Evolutionary conservation across 139 green algal species (phyloP).

Genomic region (Chlamydomonas sp.): DNA sequence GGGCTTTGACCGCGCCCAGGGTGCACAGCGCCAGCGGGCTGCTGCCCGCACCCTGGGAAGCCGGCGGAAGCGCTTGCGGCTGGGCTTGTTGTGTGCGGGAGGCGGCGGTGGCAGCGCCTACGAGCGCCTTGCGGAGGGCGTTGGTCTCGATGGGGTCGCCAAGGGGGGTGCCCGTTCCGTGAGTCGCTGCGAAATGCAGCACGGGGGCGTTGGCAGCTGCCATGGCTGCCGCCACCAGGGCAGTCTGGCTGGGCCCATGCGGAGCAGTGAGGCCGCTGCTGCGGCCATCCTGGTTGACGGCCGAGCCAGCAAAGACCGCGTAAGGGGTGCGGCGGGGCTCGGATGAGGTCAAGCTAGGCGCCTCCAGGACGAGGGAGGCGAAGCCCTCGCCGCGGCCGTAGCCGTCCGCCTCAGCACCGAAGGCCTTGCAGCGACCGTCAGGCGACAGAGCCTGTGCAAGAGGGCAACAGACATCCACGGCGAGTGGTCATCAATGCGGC

Average conservation of each 20-base stretch:
- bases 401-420: conserved; percentile 82
- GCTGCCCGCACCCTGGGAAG: background rate
- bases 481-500: background rate
- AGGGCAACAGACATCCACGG: background rate
- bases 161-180: conserved; percentile 79
- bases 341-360: background rate
- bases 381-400: conserved; percentile 89
- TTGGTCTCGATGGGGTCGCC: conserved; percentile 86
- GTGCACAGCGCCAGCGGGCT: background rate
- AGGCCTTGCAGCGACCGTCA: conserved; percentile 87
- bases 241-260: conserved; percentile 81
- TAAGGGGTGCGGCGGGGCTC: background rate
- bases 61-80: no score
- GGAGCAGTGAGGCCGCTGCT: conserved; percentile 88
- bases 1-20: conserved; percentile 73
- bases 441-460: conserved; percentile 61
- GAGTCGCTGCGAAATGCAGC: conserved; percentile 51
- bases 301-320: conserved; percentile 65
- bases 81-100: no score
- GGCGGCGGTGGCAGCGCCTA: background rate
- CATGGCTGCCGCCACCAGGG: conserved; percentile 64
- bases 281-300: conserved; percentile 92
- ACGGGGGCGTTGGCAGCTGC: conserved; percentile 17
- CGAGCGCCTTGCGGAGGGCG: conserved; percentile 74
- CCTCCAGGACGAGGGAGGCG: conserved; percentile 63